These are phyloP conservation scores for Echria macrotheca DNA, from an alignment of 495 filamentous ascomycete genomes.

Conservation along the genomic window DNA sequence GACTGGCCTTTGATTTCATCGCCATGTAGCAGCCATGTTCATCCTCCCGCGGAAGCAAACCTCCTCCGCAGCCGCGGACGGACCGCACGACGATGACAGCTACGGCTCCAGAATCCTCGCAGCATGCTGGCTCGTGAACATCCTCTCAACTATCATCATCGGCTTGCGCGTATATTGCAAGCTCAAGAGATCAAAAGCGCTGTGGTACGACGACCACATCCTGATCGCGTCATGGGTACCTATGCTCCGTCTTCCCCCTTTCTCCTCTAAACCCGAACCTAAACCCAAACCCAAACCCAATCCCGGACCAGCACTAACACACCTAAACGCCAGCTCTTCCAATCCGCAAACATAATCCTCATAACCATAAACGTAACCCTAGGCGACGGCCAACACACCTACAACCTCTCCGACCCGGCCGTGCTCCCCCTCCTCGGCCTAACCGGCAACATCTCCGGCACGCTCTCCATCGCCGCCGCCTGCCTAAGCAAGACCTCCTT, in stretches of 20 bases:
- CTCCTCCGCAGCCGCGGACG: not conserved
- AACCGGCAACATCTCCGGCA: slow-evolving; percentile 8
- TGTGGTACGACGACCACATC: slow-evolving; percentile 19
- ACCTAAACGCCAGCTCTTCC: too few relatives aligned
- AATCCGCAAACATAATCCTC: slow-evolving; percentile 5
- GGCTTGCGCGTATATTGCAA: slow-evolving; percentile 19
- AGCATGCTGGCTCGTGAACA: slow-evolving; percentile 7
- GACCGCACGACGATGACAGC: not conserved
- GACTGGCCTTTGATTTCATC: not conserved
- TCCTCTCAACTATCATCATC: slow-evolving; percentile 6
- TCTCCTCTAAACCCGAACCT: too few relatives aligned
- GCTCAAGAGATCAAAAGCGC: not conserved
- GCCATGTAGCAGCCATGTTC: not conserved
- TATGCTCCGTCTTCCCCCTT: too few relatives aligned
- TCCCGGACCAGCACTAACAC: too few relatives aligned
- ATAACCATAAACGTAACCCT: slow-evolving; percentile 9
- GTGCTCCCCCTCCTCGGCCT: slow-evolving; percentile 7
- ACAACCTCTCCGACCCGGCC: not conserved
- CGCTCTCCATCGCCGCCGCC: slow-evolving; percentile 15
- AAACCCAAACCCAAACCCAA: too few relatives aligned
- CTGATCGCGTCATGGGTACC: slow-evolving; percentile 10
- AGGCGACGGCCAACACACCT: slow-evolving; percentile 8
- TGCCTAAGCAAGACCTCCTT: slow-evolving; percentile 25
- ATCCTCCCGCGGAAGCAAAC: not conserved
- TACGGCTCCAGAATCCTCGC: slow-evolving; percentile 4